These are phyloP conservation scores for Annona cherimola DNA, from an alignment of 164 flowering plant genomes.

Conservation along the genomic window DNA sequence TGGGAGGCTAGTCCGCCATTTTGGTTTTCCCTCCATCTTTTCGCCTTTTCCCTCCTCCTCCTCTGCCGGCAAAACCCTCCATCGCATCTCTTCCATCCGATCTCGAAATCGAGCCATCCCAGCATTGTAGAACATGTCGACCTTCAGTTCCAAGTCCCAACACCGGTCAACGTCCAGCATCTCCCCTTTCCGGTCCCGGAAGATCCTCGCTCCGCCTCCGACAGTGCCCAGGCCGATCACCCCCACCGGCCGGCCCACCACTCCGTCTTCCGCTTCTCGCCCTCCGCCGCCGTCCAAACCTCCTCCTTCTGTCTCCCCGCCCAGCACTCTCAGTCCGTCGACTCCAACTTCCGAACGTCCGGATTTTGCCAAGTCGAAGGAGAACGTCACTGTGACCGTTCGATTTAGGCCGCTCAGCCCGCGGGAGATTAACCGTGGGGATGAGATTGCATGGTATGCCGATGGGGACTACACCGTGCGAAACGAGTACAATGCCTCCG, in stretches of 20 bases:
- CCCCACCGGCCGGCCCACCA: slow-evolving; percentile 22
- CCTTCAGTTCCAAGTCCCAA: slow-evolving; percentile 28
- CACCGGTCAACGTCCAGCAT: slow-evolving; percentile 35
- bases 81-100: not conserved
- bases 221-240: not conserved
- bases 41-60: not conserved
- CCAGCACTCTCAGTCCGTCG: slow-evolving; percentile 11
- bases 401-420: slow-evolving; percentile 81
- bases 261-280: slow-evolving; percentile 28
- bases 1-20: not conserved
- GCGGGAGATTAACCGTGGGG: slow-evolving; percentile 62
- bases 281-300: slow-evolving; percentile 15
- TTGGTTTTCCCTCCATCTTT: not conserved
- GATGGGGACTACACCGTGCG: slow-evolving; percentile 68
- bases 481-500: slow-evolving; percentile 54
- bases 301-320: slow-evolving; percentile 15
- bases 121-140: not conserved
- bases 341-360: slow-evolving; percentile 21
- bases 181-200: slow-evolving; percentile 62
- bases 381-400: slow-evolving; percentile 84
- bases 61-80: not conserved
- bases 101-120: not conserved
- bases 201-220: slow-evolving; percentile 23
- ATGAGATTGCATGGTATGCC: slow-evolving; percentile 77
- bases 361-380: slow-evolving; percentile 44